Conservation (phyloP, 345 rosid species). For the Lagerstroemia speciosa region DNA sequence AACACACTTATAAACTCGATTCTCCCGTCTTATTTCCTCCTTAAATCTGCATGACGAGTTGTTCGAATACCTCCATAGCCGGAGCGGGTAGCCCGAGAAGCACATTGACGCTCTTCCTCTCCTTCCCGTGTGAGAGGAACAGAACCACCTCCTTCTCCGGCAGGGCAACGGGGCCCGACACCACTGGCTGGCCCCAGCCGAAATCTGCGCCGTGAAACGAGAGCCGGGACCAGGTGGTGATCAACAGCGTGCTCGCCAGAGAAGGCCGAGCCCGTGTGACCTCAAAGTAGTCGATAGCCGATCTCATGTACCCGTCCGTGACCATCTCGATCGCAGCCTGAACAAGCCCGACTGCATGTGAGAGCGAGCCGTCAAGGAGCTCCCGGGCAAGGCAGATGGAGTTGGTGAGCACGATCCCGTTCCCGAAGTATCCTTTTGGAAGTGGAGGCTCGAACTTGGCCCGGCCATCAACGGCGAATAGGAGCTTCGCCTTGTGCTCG, state of each 20-base stretch:
- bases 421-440: conserved; percentile 82
- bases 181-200: conserved; percentile 86
- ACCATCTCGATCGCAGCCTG: conserved; percentile 70
- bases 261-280: conserved; percentile 78
- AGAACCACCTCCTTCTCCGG: conserved; percentile 86
- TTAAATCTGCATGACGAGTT: conserved; percentile 40
- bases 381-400: conserved; percentile 60
- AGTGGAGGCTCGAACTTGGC: conserved; percentile 65
- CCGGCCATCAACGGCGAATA: conserved; percentile 85
- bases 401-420: conserved; percentile 77
- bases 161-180: conserved; percentile 78
- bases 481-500: conserved; percentile 68
- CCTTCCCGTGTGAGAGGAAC: conserved; percentile 75
- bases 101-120: conserved; percentile 77
- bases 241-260: conserved; percentile 65
- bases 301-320: conserved; percentile 76
- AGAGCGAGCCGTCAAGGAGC: conserved; percentile 46
- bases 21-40: not conserved
- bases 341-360: conserved; percentile 52
- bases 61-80: conserved; percentile 64
- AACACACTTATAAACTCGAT: not conserved
- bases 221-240: conserved; percentile 85
- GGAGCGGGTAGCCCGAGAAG: conserved; percentile 78
- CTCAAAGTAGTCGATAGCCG: conserved; percentile 91
- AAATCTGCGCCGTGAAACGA: conserved; percentile 72